Conservation (phyloP, 2,329 filamentous ascomycete genomes). For the Pseudocercospora macadamiae region DNA sequence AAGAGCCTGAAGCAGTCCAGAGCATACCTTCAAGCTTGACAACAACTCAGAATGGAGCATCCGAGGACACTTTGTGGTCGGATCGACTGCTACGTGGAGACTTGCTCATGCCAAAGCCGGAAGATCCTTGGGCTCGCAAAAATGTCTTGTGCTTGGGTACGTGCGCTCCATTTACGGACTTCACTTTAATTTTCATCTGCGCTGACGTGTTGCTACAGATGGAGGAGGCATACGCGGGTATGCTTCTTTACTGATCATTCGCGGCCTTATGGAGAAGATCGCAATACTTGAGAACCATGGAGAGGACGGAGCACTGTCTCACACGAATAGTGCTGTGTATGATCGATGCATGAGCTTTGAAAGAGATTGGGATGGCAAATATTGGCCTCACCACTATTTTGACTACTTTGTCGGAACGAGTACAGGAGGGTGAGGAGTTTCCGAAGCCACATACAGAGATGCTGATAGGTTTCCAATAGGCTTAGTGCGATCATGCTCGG, state of each 20-base stretch:
- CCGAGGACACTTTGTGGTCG: too few species aligned
- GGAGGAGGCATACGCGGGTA: slow-evolving; percentile 29
- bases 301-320: neutral
- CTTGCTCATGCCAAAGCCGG: neutral
- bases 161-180: neutral
- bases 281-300: slow-evolving; percentile 12
- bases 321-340: neutral
- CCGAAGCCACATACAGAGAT: too few species aligned
- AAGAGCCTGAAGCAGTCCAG: too few species aligned
- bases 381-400: slow-evolving; percentile 29
- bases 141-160: neutral
- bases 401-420: slow-evolving; percentile 30
- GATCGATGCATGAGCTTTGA: neutral
- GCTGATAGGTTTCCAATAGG: neutral
- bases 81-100: neutral
- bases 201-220: slow-evolving; percentile 10
- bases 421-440: slow-evolving; percentile 21
- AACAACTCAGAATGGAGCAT: neutral
- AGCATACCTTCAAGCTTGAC: too few species aligned
- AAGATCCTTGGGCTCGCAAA: neutral
- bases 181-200: neutral
- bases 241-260: slow-evolving; percentile 22
- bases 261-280: slow-evolving; percentile 20
- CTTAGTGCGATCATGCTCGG: slow-evolving; percentile 32
- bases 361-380: slow-evolving; percentile 3